These are phyloP conservation scores for Hemileccinum rubropunctum DNA, from an alignment of 768 basidiomycete species.

Conservation along the genomic window DNA sequence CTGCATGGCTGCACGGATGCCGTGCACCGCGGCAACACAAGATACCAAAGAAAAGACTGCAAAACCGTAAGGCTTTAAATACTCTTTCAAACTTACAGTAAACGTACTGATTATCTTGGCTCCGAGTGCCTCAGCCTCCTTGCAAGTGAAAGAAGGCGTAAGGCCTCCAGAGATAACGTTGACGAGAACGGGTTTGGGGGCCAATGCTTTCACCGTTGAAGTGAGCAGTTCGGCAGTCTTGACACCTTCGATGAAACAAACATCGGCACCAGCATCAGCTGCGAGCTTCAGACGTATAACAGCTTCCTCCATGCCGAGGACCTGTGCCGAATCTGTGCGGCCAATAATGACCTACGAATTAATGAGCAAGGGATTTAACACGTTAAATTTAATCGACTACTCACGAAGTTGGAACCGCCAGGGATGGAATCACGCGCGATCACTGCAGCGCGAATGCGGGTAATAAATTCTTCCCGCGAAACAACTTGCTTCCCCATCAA, in stretches of 20 bases:
- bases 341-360: constrained; percentile 60
- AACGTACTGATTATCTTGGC: constrained; percentile 75
- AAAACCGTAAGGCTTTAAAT: neutral
- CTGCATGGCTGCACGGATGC: constrained; percentile 74
- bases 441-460: constrained; percentile 74
- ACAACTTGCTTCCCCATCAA: constrained; percentile 81
- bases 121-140: constrained; percentile 66
- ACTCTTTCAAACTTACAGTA: no score
- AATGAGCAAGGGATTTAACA: neutral
- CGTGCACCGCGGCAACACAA: constrained; percentile 74
- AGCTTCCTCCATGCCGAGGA: constrained; percentile 78
- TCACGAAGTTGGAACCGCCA: constrained; percentile 70
- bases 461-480: constrained; percentile 71
- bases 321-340: constrained; percentile 76
- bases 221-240: constrained; percentile 63
- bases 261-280: constrained; percentile 71
- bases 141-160: constrained; percentile 68
- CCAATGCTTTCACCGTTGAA: constrained; percentile 61
- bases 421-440: constrained; percentile 74
- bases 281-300: constrained; percentile 63
- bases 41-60: constrained; percentile 75
- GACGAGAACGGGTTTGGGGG: constrained; percentile 75
- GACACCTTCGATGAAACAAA: constrained; percentile 81
- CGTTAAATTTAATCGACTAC: constrained; percentile 6
- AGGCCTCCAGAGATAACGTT: constrained; percentile 79